A percentile compares a stretch with the other conserved stretches of the same genome.
Evolutionary conservation across 352 stramenopile genomes (phyloP).

Genomic region (Phytophthora macrochlamydospora): DNA sequence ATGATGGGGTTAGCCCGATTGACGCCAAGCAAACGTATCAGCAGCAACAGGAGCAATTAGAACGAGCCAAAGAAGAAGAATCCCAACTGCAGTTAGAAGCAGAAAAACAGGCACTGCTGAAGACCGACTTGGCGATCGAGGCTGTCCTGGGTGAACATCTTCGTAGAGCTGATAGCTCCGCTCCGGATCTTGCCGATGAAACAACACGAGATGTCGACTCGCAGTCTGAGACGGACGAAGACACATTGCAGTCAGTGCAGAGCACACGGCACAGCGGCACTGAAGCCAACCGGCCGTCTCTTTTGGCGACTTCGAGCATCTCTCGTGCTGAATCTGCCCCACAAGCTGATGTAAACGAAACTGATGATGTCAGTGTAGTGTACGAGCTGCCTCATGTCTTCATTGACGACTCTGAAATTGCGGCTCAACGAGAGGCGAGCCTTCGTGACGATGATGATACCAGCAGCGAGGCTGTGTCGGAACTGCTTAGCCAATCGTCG

Average conservation of each 20-base stretch:
- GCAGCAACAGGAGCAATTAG: slow-evolving; percentile 40
- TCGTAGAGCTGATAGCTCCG: background rate
- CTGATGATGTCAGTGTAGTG: slow-evolving; percentile 8
- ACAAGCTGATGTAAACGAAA: no score
- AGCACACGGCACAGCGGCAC: slow-evolving; percentile 13
- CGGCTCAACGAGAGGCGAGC: slow-evolving; percentile 22
- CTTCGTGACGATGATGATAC: slow-evolving; percentile 17
- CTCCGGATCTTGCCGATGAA: background rate
- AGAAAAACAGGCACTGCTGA: slow-evolving; percentile 22
- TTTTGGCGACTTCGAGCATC: no score
- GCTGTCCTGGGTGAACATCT: slow-evolving; percentile 38
- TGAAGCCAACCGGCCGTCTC: background rate
- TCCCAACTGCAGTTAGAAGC: slow-evolving; percentile 23
- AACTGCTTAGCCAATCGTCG: no score
- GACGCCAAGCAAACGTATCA: slow-evolving; percentile 60
- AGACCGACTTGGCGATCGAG: slow-evolving; percentile 32
- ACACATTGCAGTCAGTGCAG: slow-evolving; percentile 5
- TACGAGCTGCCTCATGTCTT: slow-evolving; percentile 27
- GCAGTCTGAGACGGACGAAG: slow-evolving; percentile 5
- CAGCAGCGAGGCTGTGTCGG: background rate
- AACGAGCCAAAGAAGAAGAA: slow-evolving; percentile 20
- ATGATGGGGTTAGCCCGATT: slow-evolving; percentile 52
- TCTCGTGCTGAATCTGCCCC: no score
- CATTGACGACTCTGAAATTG: slow-evolving; percentile 33
- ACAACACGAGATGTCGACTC: slow-evolving; percentile 6